Evolutionary conservation across 2,329 filamentous ascomycete species (phyloP).

Genomic region (Periconia macrospinosa): DNA sequence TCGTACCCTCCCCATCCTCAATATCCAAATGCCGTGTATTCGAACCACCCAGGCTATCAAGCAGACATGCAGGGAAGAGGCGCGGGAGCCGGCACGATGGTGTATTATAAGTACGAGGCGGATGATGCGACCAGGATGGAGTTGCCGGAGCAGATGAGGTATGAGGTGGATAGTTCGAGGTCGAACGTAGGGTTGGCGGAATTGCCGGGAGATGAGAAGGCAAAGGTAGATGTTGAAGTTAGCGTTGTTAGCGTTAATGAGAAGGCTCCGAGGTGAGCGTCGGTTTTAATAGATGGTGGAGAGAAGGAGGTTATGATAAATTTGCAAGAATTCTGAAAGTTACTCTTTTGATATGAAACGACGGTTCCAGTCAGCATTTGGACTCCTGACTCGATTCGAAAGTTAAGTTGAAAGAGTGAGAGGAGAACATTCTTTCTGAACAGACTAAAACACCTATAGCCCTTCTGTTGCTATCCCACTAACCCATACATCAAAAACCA

Average conservation of each 20-base stretch:
- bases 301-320: too few relatives aligned
- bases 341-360: too few relatives aligned
- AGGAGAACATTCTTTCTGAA: too few relatives aligned
- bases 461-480: slow-evolving; percentile 2
- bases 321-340: too few relatives aligned
- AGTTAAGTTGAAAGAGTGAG: too few relatives aligned
- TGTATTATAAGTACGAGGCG: neutral
- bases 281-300: too few relatives aligned
- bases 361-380: too few relatives aligned
- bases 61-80: neutral
- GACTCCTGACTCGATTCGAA: too few relatives aligned
- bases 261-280: neutral
- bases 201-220: neutral
- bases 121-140: neutral
- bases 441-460: neutral
- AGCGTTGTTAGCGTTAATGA: neutral
- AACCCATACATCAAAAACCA: slow-evolving; percentile 58
- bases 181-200: neutral
- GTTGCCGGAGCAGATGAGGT: neutral
- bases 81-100: neutral
- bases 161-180: neutral
- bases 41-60: neutral
- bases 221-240: neutral
- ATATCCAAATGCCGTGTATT: neutral
- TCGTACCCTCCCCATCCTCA: neutral